A percentile compares a stretch with the other conserved stretches of the same genome.
Evolutionary conservation across 139 green algal genomes (phyloP).

Genomic region (Closterium sp.): DNA sequence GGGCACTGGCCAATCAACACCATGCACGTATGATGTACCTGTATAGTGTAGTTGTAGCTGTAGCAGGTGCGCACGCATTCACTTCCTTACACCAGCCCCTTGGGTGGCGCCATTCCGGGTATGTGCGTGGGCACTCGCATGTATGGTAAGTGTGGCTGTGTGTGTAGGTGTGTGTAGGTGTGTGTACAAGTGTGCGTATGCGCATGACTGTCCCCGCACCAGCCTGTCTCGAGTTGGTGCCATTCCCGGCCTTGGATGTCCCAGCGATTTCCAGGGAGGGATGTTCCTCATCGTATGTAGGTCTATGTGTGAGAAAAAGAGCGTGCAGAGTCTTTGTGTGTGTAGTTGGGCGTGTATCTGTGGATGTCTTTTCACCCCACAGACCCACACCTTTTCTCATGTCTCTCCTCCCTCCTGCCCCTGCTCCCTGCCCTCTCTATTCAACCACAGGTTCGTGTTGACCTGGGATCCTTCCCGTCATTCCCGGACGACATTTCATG

Average conservation of each 20-base stretch:
- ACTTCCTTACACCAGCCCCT: no score
- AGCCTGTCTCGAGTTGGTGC: background rate
- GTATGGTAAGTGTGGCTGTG: no score
- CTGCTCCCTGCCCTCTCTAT: background rate
- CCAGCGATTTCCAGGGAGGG: conserved; percentile 25
- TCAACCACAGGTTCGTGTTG: background rate
- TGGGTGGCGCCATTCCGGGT: no score
- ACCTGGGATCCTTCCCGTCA: background rate
- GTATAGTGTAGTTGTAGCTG: no score
- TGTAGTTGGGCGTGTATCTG: background rate
- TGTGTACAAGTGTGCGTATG: background rate
- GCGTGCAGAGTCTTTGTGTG: background rate
- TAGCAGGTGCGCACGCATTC: no score
- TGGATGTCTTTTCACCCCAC: no score
- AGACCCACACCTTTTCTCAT: background rate
- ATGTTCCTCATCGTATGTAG: conserved; percentile 55
- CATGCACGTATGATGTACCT: background rate
- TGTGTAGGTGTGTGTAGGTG: background rate
- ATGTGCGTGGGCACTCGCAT: no score
- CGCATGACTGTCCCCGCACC: no score
- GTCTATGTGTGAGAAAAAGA: background rate
- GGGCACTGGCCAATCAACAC: background rate
- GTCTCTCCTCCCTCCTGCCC: background rate
- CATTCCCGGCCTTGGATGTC: conserved; percentile 22
- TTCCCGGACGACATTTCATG: background rate